These are phyloP conservation scores for Tetracentron sinense DNA, from an alignment of 164 flowering plant genomes.

Conservation along the genomic window DNA sequence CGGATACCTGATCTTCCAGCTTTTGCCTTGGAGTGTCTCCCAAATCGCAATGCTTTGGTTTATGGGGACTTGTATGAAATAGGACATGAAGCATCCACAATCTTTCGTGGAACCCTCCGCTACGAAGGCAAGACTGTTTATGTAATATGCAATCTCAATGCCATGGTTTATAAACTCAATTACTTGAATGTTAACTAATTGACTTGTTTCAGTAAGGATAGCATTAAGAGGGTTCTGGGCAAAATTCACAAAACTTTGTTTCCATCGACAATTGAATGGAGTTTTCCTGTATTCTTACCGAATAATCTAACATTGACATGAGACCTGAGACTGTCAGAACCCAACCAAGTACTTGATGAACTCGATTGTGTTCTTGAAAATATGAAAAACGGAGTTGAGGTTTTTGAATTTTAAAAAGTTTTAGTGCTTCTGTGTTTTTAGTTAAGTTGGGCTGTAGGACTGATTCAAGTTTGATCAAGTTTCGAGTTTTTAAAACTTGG, in stretches of 20 bases:
- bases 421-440: neutral
- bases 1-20: slow-evolving; percentile 85
- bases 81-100: slow-evolving; percentile 74
- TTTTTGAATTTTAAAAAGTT: neutral
- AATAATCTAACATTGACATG: no score
- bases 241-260: no score
- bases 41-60: slow-evolving; percentile 82
- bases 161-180: neutral
- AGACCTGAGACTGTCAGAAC: no score
- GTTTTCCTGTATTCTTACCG: no score
- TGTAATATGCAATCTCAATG: neutral
- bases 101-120: slow-evolving; percentile 96
- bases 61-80: slow-evolving; percentile 88
- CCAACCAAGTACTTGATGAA: neutral
- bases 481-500: neutral
- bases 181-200: neutral
- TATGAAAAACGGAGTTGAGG: neutral
- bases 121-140: slow-evolving; percentile 65
- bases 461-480: neutral
- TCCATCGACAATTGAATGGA: no score
- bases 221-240: neutral
- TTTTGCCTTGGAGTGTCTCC: slow-evolving; percentile 92
- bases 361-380: neutral
- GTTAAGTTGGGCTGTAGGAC: neutral
- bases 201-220: neutral